Evolutionary conservation across 164 flowering plant species (phyloP).

Genomic region (Dillenia turbinata): DNA sequence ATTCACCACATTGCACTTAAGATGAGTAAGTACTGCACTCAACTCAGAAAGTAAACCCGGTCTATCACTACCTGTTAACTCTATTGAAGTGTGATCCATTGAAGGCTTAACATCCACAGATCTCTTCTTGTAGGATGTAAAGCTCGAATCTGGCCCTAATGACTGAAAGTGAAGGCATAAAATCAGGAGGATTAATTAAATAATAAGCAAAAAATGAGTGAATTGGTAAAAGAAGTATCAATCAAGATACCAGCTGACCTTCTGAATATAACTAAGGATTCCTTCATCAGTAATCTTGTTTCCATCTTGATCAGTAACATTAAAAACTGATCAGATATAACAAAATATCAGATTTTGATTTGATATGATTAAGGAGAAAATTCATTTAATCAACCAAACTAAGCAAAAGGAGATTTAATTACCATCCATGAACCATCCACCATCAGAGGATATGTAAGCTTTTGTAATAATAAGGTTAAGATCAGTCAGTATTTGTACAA

Average conservation of each 20-base stretch:
- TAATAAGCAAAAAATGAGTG: not conserved
- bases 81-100: conserved; percentile 65
- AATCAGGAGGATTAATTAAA: conserved; percentile 7
- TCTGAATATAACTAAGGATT: conserved; percentile 54
- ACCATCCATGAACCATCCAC: conserved; percentile 99
- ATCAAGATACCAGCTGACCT: conserved; percentile 32
- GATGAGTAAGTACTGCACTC: conserved; percentile 74
- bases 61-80: conserved; percentile 78
- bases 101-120: conserved; percentile 66
- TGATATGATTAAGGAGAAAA: not conserved
- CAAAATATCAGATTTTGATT: not conserved
- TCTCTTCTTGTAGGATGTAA: conserved; percentile 43
- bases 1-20: conserved; percentile 84
- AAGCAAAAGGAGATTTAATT: conserved; percentile 3
- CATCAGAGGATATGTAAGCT: conserved; percentile 93
- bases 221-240: not conserved
- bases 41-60: conserved; percentile 91
- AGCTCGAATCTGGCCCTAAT: conserved; percentile 69
- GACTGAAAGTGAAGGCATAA: conserved; percentile 37
- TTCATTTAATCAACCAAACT: not conserved
- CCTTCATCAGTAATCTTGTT: conserved; percentile 77
- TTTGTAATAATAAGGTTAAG: conserved; percentile 73
- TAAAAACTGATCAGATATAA: conserved; percentile 51
- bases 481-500: conserved; percentile 89
- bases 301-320: conserved; percentile 81